Conservation (phyloP, 805 yeast species). For the Saccharomycopsis fibuligera region DNA sequence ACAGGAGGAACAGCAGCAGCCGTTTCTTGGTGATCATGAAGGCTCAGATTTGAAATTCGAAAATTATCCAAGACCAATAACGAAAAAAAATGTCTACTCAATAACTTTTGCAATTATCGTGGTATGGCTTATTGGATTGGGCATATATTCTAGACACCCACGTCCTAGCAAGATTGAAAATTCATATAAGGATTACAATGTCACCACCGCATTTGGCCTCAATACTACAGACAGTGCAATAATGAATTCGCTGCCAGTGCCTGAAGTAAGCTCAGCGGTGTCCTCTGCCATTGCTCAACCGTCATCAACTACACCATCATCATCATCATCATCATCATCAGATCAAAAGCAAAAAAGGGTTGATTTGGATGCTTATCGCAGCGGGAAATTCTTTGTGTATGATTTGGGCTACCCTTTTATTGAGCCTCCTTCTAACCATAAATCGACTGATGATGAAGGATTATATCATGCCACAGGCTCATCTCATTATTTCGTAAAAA, state of each 20-base stretch:
- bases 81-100: conserved; percentile 5
- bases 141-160: conserved; percentile 24
- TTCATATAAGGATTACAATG: conserved; percentile 18
- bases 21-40: not conserved
- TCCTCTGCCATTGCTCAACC: conserved; percentile 1
- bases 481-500: conserved; percentile 27
- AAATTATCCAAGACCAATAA: conserved; percentile 15
- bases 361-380: conserved; percentile 27
- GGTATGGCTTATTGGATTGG: conserved; percentile 26
- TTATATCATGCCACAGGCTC: conserved; percentile 27
- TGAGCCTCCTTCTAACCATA: conserved; percentile 23
- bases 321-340: not conserved
- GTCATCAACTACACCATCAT: not conserved
- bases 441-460: conserved; percentile 39
- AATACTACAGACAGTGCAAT: not conserved
- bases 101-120: conserved; percentile 21
- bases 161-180: conserved; percentile 22
- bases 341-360: conserved; percentile 20
- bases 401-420: conserved; percentile 24
- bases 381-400: conserved; percentile 28
- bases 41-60: conserved; percentile 5
- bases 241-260: not conserved
- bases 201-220: conserved; percentile 9
- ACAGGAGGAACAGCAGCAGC: conserved; percentile 1
- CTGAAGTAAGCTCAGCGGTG: not conserved